Percentiles rank a stretch among this genome's conserved stretches.
Conservation (phyloP, 768 basidiomycete species). For the Dioszegia hungarica region DNA sequence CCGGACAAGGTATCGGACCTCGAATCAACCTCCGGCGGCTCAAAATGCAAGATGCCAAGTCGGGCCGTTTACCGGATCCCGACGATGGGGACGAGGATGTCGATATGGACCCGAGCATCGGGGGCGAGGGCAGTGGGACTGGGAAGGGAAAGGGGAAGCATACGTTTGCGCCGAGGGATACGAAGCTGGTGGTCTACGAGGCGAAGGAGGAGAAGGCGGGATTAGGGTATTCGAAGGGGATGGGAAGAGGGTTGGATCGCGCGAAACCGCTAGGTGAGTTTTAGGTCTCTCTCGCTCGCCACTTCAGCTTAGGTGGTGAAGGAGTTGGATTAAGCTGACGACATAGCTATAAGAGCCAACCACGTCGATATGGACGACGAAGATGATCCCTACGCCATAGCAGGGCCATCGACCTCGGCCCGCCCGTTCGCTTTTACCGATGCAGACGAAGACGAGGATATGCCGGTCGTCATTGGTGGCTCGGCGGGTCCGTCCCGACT, state of each 20-base stretch:
- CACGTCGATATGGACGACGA: slow-evolving; percentile 70
- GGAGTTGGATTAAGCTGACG: neutral
- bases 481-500: slow-evolving; percentile 12
- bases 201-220: slow-evolving; percentile 76
- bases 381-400: slow-evolving; percentile 57
- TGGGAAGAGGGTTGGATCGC: slow-evolving; percentile 45
- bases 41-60: slow-evolving; percentile 63
- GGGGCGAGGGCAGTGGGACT: too few relatives aligned
- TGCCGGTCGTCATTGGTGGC: slow-evolving; percentile 34
- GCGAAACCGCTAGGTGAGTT: neutral
- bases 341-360: slow-evolving; percentile 1
- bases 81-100: slow-evolving; percentile 51
- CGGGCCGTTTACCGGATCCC: too few relatives aligned
- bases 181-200: slow-evolving; percentile 58
- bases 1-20: slow-evolving; percentile 90
- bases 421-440: slow-evolving; percentile 50
- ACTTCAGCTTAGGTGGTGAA: neutral
- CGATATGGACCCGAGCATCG: too few relatives aligned
- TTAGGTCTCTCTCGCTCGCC: neutral
- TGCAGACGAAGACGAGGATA: slow-evolving; percentile 65
- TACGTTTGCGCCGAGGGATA: slow-evolving; percentile 77
- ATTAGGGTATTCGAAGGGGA: slow-evolving; percentile 66
- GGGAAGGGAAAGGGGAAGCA: too few relatives aligned
- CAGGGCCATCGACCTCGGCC: slow-evolving; percentile 12
- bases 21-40: slow-evolving; percentile 73